Conservation (phyloP, 2,329 filamentous ascomycete genomes). For the Knoxdaviesia capensis region DNA sequence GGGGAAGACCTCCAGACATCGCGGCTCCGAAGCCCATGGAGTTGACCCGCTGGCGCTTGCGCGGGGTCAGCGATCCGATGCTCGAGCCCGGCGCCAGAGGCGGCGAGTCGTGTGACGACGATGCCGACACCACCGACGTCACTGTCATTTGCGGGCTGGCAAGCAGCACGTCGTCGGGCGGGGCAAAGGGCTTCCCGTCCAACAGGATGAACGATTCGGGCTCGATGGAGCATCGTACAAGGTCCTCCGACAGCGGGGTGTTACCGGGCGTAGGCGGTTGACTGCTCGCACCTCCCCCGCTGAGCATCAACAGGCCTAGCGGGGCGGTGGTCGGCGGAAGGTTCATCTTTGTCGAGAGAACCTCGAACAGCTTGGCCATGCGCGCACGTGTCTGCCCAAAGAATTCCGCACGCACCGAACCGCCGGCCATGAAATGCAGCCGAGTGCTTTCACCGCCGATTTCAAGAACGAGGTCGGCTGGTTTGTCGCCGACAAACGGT, state of each 20-base stretch:
- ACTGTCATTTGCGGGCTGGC: constrained; percentile 10
- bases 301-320: constrained; percentile 45
- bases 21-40: constrained; percentile 2
- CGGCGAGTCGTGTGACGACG: constrained; percentile 1
- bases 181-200: constrained; percentile 29
- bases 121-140: constrained; percentile 8
- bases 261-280: constrained; percentile 47
- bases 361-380: constrained; percentile 54
- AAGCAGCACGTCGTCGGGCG: constrained; percentile 7
- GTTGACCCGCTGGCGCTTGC: constrained; percentile 25
- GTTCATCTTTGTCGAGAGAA: constrained; percentile 64
- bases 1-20: no score
- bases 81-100: not conserved
- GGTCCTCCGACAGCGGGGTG: constrained; percentile 48
- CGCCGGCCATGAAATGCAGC: constrained; percentile 23
- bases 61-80: constrained; percentile 12
- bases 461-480: constrained; percentile 61
- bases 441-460: constrained; percentile 47
- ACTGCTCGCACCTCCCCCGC: constrained; percentile 33
- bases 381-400: constrained; percentile 48
- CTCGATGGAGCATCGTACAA: constrained; percentile 44
- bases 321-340: constrained; percentile 39
- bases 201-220: constrained; percentile 36
- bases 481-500: constrained; percentile 58
- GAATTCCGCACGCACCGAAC: constrained; percentile 44